phyloP scores from a whole-genome alignment of 1,139 yeast species.

The Saccharomyces hybrid region DNA sequence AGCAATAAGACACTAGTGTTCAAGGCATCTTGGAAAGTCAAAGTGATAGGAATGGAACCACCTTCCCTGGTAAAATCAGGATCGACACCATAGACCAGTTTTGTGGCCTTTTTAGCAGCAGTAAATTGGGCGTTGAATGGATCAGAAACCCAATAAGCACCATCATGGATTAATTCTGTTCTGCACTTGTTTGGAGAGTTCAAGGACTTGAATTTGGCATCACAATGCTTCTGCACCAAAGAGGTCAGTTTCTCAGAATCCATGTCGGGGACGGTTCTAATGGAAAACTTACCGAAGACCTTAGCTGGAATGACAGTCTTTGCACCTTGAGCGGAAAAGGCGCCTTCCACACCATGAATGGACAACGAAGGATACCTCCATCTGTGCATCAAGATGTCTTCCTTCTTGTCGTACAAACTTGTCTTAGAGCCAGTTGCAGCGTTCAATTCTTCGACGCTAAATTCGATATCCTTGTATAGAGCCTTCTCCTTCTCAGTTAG shows the following conservation, averaged over 20 bases:
- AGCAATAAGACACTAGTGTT: slow-evolving; percentile 78
- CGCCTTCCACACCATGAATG: slow-evolving; percentile 96
- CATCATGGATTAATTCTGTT: slow-evolving; percentile 83
- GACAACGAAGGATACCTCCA: slow-evolving; percentile 98
- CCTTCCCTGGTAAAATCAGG: slow-evolving; percentile 99
- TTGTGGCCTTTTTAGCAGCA: slow-evolving; percentile 91
- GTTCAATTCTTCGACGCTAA: slow-evolving; percentile 75
- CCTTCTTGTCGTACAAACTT: slow-evolving; percentile 65
- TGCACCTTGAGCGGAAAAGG: slow-evolving; percentile 90
- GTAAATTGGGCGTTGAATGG: slow-evolving; percentile 89
- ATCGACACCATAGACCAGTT: slow-evolving; percentile 87
- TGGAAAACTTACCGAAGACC: slow-evolving; percentile 89
- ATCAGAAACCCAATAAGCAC: slow-evolving; percentile 92
- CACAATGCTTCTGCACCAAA: slow-evolving; percentile 64
- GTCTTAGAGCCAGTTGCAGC: slow-evolving; percentile 85
- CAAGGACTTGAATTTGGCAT: slow-evolving; percentile 54
- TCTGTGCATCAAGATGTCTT: slow-evolving; percentile 89
- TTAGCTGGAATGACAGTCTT: slow-evolving; percentile 96
- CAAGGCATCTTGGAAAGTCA: slow-evolving; percentile 81
- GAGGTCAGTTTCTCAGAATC: slow-evolving; percentile 72
- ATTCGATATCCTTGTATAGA: slow-evolving; percentile 80
- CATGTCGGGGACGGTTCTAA: slow-evolving; percentile 94
- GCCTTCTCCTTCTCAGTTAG: slow-evolving; percentile 71
- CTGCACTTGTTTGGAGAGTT: slow-evolving; percentile 67
- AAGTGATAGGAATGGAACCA: slow-evolving; percentile 94